Evolutionary conservation across 352 stramenopile genomes (phyloP).

Genomic region (Globisporangium lucens): DNA sequence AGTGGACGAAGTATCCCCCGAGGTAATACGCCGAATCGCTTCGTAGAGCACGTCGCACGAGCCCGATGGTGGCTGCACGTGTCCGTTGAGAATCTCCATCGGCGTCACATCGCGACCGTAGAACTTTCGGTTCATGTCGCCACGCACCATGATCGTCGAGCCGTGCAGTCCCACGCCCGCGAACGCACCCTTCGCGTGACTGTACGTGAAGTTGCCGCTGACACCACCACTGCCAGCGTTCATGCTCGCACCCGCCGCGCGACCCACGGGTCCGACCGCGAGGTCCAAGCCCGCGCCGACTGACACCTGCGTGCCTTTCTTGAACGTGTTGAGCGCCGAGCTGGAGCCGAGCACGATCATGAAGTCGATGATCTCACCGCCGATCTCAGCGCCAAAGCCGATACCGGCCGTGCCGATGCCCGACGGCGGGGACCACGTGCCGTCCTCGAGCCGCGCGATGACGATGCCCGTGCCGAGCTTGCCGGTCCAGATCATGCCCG

Average conservation of each 20-base stretch:
- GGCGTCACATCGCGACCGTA: conserved; percentile 82
- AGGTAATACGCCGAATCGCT: conserved; percentile 51
- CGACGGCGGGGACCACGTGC: conserved; percentile 79
- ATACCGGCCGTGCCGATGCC: conserved; percentile 79
- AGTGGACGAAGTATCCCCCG: conserved; percentile 5
- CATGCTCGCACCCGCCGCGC: conserved; percentile 61
- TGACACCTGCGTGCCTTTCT: conserved; percentile 78
- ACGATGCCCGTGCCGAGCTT: conserved; percentile 85
- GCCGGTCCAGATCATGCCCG: conserved; percentile 80
- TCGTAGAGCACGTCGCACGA: conserved; percentile 71
- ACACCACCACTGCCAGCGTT: conserved; percentile 77
- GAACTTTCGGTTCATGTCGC: conserved; percentile 84
- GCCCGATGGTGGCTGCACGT: conserved; percentile 58
- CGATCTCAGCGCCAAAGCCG: conserved; percentile 81
- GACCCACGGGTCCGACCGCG: conserved; percentile 68
- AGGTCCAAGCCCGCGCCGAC: conserved; percentile 77
- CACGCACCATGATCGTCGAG: conserved; percentile 79
- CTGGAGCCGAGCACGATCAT: conserved; percentile 85
- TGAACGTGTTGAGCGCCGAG: conserved; percentile 76
- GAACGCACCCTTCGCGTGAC: conserved; percentile 78
- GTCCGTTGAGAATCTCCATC: conserved; percentile 75
- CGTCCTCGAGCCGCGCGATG: conserved; percentile 72
- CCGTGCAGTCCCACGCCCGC: conserved; percentile 76
- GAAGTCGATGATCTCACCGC: conserved; percentile 86
- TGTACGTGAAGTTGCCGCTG: conserved; percentile 86